Evolutionary conservation across 2,329 filamentous ascomycete species (phyloP).

Genomic region (Diplocarpon rosae): DNA sequence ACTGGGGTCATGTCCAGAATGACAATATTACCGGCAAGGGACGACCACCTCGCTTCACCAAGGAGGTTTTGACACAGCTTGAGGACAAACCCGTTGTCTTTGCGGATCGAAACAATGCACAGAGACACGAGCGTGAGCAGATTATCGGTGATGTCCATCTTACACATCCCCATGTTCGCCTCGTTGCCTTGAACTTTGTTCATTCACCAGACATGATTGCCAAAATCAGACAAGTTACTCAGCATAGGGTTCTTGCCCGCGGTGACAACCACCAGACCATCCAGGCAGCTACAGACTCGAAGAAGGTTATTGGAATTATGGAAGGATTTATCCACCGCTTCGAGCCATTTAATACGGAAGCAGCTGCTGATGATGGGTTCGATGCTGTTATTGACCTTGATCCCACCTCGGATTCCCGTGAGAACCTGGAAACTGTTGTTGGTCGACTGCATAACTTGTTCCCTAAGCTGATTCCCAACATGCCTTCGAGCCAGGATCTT

Average conservation of each 20-base stretch:
- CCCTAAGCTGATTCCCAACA: constrained; percentile 59
- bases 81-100: constrained; percentile 61
- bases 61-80: constrained; percentile 55
- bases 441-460: constrained; percentile 62
- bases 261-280: constrained; percentile 99
- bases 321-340: constrained; percentile 84
- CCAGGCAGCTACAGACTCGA: constrained; percentile 62
- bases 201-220: constrained; percentile 60
- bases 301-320: constrained; percentile 84
- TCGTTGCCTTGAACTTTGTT: constrained; percentile 81
- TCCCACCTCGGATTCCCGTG: constrained; percentile 62
- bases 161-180: constrained; percentile 49
- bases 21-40: constrained; percentile 81
- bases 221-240: constrained; percentile 63
- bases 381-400: constrained; percentile 79
- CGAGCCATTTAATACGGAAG: constrained; percentile 58
- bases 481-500: constrained; percentile 64
- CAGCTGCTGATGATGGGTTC: constrained; percentile 68
- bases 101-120: constrained; percentile 90
- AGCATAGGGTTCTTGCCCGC: constrained; percentile 66
- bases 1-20: constrained; percentile 90
- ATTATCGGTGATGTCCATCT: constrained; percentile 68
- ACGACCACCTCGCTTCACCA: constrained; percentile 68
- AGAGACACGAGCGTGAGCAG: constrained; percentile 77
- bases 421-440: constrained; percentile 75